phyloP scores from a whole-genome alignment of 2,329 filamentous ascomycete species.

The Colletotrichum abscissum region DNA sequence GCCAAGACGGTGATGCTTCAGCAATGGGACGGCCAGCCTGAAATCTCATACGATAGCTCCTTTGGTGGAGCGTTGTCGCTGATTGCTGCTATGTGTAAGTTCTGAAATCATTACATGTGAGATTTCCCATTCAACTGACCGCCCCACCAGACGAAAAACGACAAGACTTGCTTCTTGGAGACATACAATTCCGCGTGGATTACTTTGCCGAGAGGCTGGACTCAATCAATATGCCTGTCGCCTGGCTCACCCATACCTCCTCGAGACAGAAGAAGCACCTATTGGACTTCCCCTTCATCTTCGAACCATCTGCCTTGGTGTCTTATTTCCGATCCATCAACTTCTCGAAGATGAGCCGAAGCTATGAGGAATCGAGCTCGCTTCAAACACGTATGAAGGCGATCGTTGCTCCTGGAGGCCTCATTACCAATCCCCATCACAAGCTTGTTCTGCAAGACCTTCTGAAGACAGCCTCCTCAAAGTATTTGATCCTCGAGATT shows the following conservation, averaged over 20 bases:
- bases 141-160: constrained; percentile 66
- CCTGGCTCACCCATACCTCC: constrained; percentile 73
- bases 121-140: neutral
- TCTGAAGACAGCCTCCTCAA: constrained; percentile 74
- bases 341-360: constrained; percentile 84
- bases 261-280: constrained; percentile 78
- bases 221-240: constrained; percentile 77
- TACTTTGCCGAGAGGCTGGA: constrained; percentile 83
- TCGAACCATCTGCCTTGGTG: constrained; percentile 77
- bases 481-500: constrained; percentile 78
- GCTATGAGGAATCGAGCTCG: constrained; percentile 76
- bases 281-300: constrained; percentile 84
- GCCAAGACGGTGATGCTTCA: constrained; percentile 79
- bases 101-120: neutral
- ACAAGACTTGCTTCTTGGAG: constrained; percentile 71
- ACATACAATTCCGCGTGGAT: constrained; percentile 78
- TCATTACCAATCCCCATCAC: constrained; percentile 68
- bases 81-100: constrained; percentile 78
- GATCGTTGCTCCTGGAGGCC: constrained; percentile 63
- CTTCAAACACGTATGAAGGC: constrained; percentile 66
- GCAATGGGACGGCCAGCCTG: constrained; percentile 82
- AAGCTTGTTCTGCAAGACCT: constrained; percentile 71
- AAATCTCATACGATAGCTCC: constrained; percentile 75
- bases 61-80: constrained; percentile 83
- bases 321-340: constrained; percentile 91